Base-by-base conservation (phyloP, 202 grass and related monocot species). In the Hordeum pubiflorum region DNA sequence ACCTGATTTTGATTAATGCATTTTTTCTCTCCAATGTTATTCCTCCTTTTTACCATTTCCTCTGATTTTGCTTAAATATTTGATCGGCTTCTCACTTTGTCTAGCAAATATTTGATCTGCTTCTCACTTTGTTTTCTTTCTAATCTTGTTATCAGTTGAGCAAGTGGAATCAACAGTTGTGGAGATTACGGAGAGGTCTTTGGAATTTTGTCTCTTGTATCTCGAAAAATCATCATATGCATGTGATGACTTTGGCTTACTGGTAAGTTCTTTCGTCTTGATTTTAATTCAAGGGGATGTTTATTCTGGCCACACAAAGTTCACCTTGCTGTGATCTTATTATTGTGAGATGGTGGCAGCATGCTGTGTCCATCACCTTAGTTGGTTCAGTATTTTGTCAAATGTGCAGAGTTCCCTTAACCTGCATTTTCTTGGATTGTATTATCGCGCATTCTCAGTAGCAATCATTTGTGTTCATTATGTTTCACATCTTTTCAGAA, bases 151-250 rank as follows among this genome's bases (percentile, higher is more conserved):
- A 75, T 84, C 87, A 97, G 94, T 89, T 73, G 92, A 98, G 74
- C 90, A 92, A 74, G 82, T 89, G 31, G 90, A 94, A 20, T 71
- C 69, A 54, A 87, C 71, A 7, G 79, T 87, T 33, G 81, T 86
- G 74, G 86, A 91, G 81, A 89, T 92, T 80, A 77, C 89, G 10
- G 95, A 91, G 69, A 94, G 86, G 80, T 85, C 92, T 24, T 72
- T 94, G 90, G 90, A 91, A 64, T 89, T 98, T 43, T 89, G 82
- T 81, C 82, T 98, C 70, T 62, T 85, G 21, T 82, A 81, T 88
- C 82, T 98, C 4, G 95, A 98, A 86, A 91, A 87, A 86, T 98
- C 95, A 83, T 83, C 86, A 26, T 91, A 79, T 63, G 86, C 77
- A 41, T 85, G 84, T 67, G 88, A 94, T 83, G 95, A 94, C 82